A percentile compares a stretch with the other conserved stretches of the same genome.
phyloP scores from a whole-genome alignment of 169 alveolate genomes.

The Eimeria acervulina region DNA sequence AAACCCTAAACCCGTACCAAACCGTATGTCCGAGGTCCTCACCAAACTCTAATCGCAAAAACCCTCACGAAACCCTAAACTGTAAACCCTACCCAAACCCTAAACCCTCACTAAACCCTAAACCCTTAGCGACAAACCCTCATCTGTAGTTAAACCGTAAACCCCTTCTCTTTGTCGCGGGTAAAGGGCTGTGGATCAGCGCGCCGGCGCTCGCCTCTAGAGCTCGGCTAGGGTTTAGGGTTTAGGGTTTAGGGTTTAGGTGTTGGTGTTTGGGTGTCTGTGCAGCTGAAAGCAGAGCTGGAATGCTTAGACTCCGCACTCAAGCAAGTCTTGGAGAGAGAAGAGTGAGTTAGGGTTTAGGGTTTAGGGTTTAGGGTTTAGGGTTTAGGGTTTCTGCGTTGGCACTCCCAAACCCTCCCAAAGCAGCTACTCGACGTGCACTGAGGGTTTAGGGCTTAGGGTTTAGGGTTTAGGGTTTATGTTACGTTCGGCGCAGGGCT shows the following conservation, averaged over 20 bases:
- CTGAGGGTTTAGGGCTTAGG: constrained; percentile 7
- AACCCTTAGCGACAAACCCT: too few relatives aligned
- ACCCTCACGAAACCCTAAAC: too few relatives aligned
- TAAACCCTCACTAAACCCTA: too few relatives aligned
- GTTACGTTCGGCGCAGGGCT: constrained; percentile 3
- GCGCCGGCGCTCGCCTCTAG: not conserved
- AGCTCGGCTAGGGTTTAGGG: not conserved
- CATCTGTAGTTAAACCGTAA: too few relatives aligned
- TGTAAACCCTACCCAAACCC: too few relatives aligned
- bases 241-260: constrained; percentile 34
- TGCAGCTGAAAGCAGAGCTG: constrained; percentile 32
- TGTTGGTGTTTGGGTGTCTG: not conserved
- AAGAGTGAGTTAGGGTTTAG: constrained; percentile 43
- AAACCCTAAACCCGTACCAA: not conserved
- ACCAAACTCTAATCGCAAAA: too few relatives aligned
- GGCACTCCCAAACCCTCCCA: not conserved
- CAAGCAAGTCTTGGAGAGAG: not conserved
- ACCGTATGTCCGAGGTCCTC: too few relatives aligned
- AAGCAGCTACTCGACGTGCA: not conserved
- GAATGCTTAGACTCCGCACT: not conserved
- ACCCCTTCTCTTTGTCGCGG: too few relatives aligned
- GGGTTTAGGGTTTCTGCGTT: not conserved
- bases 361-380: constrained; percentile 23
- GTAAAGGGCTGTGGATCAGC: too few relatives aligned
- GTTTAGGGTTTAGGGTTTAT: constrained; percentile 24